Evolutionary conservation across 202 grass and related monocot species (phyloP), one percentile per base, ranked within the genome.

Genomic region (Panicum virgatum): DNA sequence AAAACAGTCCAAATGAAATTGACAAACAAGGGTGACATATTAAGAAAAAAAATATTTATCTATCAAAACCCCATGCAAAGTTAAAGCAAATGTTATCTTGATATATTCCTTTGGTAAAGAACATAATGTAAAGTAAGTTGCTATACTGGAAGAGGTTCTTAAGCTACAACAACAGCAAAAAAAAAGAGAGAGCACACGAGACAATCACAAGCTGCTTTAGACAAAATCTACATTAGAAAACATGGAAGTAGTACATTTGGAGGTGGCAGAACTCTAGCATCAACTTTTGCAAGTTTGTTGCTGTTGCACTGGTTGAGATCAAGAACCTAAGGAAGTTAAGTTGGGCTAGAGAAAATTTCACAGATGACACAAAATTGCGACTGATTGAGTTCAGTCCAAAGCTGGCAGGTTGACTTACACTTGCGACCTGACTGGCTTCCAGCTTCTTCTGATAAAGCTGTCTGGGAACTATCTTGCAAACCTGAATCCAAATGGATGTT

Each of bases 81-180:
- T 36, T 62, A 62, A 62, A 18, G 60, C 13, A 62, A 62, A 62
- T 16, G 0, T 34, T 36, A 34, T 32, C 27, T 19, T 34, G 29
- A 62, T 62, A 2, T 19, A 62, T 62, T 62, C 34, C 29, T 62
- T 62, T 15, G 36, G 29, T 34, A 62, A 62, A 34, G 27, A 62
- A 32, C 59, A 36, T 62, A 62, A 62, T 3, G 18, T 1, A 6
- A 30, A 61, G 58, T 62, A 62, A 36, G 36, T 3, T 27, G 9
- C 60, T 22, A 12, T 69, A 20, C 8, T 50, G 25, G 25, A 71
- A 30, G 48, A 71, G 69, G 25, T 29, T 51, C 7, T 79, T 89
- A 61, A 97, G 81, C 94, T 97, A 69, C 50, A 84, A 69, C 62
- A n/a, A n/a, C n/a, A n/a, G n/a, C n/a, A n/a, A n/a, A 74, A 79